Conservation (phyloP, 2,329 filamentous ascomycete genomes). For the Neopestalotiopsis rosae region DNA sequence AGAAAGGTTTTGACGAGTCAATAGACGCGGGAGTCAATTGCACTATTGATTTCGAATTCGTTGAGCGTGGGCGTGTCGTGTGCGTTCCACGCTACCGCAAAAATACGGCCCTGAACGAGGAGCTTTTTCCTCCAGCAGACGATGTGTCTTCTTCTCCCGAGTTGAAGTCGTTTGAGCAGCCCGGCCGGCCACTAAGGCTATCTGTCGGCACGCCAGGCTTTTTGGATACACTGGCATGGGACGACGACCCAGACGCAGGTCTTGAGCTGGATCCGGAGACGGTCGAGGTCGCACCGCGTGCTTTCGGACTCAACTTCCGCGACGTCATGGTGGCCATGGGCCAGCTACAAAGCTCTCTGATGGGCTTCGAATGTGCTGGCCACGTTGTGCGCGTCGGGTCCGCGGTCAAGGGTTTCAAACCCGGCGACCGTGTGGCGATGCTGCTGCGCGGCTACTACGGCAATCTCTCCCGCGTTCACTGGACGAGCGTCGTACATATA, state of each 20-base stretch:
- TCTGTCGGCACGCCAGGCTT: no score
- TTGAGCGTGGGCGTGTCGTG: no score
- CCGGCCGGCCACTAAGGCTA: no score
- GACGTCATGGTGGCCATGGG: conserved; percentile 34
- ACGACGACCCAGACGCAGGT: neutral
- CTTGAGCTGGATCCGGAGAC: conserved; percentile 26
- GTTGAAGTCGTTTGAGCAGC: no score
- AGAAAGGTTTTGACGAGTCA: no score
- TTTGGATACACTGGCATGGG: neutral
- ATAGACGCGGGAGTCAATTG: no score
- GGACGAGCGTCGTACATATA: conserved; percentile 32
- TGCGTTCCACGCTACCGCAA: no score
- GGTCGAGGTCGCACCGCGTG: conserved; percentile 36
- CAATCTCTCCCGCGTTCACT: conserved; percentile 31
- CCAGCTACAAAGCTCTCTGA: conserved; percentile 27
- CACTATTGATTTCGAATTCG: no score
- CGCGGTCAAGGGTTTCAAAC: conserved; percentile 28
- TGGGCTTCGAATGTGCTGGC: conserved; percentile 34
- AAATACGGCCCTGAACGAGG: no score
- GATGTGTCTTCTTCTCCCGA: no score
- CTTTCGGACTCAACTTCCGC: conserved; percentile 33
- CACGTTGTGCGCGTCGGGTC: conserved; percentile 31
- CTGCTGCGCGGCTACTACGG: conserved; percentile 43
- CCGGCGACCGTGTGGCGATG: conserved; percentile 37
- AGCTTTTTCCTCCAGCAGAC: no score